Conservation (phyloP, 2,329 filamentous ascomycete species). For the Diaporthe sp. region DNA sequence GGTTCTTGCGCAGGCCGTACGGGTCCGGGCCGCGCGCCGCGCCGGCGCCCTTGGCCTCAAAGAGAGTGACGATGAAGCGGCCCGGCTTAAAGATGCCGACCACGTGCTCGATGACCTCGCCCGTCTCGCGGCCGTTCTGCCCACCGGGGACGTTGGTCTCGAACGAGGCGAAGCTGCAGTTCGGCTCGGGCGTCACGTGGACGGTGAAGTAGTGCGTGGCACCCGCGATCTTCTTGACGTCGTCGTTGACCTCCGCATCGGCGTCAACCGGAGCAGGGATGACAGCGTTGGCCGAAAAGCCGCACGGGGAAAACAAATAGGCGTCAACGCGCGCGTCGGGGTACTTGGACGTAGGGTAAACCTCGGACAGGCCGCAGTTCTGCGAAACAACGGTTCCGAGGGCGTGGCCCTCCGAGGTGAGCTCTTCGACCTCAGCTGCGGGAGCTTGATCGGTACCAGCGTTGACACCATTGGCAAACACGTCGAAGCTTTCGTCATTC, state of each 20-base stretch:
- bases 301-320: slow-evolving; percentile 96
- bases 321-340: slow-evolving; percentile 95
- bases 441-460: slow-evolving; percentile 67
- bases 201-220: slow-evolving; percentile 95
- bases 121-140: slow-evolving; percentile 88
- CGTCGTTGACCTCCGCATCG: slow-evolving; percentile 54
- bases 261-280: slow-evolving; percentile 79
- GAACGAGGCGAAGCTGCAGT: slow-evolving; percentile 98
- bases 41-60: slow-evolving; percentile 82
- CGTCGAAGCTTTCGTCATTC: slow-evolving; percentile 76
- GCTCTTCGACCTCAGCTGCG: slow-evolving; percentile 76
- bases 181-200: slow-evolving; percentile 95
- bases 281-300: slow-evolving; percentile 97
- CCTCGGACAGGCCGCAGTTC: slow-evolving; percentile 85
- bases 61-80: slow-evolving; percentile 97
- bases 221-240: slow-evolving; percentile 51
- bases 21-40: slow-evolving; percentile 51
- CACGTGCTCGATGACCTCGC: slow-evolving; percentile 92
- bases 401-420: slow-evolving; percentile 93
- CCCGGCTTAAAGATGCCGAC: slow-evolving; percentile 96
- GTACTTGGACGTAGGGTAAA: slow-evolving; percentile 89
- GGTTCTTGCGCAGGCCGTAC: slow-evolving; percentile 56
- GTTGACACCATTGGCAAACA: slow-evolving; percentile 77
- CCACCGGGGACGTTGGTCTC: slow-evolving; percentile 96
- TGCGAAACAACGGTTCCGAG: slow-evolving; percentile 94